phyloP scores from a whole-genome alignment of 1,139 yeast genomes.

The Meyerozyma elateridarum region DNA sequence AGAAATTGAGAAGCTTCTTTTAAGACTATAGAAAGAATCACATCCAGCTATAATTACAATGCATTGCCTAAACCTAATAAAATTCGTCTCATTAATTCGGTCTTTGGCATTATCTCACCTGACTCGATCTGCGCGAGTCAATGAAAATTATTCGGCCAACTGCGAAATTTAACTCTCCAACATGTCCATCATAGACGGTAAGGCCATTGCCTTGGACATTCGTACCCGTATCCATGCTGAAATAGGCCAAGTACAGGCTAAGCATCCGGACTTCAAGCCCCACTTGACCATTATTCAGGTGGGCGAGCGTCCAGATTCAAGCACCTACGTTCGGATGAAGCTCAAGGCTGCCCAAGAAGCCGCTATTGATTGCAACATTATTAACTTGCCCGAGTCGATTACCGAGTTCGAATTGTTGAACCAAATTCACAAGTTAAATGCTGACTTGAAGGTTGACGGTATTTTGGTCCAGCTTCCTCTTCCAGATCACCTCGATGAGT shows the following conservation, averaged over 20 bases:
- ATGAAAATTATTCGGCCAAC: slow-evolving; percentile 1
- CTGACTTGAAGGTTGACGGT: slow-evolving; percentile 72
- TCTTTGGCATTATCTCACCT: too few species aligned
- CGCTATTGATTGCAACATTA: slow-evolving; percentile 64
- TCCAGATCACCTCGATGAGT: slow-evolving; percentile 78
- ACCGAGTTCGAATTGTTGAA: slow-evolving; percentile 56
- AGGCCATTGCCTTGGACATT: slow-evolving; percentile 56
- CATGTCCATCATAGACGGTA: slow-evolving; percentile 55
- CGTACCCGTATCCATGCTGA: slow-evolving; percentile 49
- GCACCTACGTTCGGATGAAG: slow-evolving; percentile 94
- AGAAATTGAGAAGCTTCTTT: too few species aligned
- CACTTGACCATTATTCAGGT: slow-evolving; percentile 82
- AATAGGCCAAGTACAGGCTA: slow-evolving; percentile 49
- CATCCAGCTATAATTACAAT: too few species aligned
- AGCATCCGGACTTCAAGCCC: slow-evolving; percentile 66
- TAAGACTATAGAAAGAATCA: too few species aligned
- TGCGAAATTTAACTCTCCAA: not conserved
- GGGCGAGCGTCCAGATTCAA: slow-evolving; percentile 84
- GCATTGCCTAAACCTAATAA: too few species aligned
- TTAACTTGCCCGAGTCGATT: slow-evolving; percentile 60
- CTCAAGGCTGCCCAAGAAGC: slow-evolving; percentile 88
- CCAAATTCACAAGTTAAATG: slow-evolving; percentile 60
- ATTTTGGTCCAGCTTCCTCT: slow-evolving; percentile 87
- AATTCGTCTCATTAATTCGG: too few species aligned
- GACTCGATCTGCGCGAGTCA: slow-evolving; percentile 4